Evolutionary conservation across 2,329 filamentous ascomycete genomes (phyloP).

Genomic region (Orbilia javanica): DNA sequence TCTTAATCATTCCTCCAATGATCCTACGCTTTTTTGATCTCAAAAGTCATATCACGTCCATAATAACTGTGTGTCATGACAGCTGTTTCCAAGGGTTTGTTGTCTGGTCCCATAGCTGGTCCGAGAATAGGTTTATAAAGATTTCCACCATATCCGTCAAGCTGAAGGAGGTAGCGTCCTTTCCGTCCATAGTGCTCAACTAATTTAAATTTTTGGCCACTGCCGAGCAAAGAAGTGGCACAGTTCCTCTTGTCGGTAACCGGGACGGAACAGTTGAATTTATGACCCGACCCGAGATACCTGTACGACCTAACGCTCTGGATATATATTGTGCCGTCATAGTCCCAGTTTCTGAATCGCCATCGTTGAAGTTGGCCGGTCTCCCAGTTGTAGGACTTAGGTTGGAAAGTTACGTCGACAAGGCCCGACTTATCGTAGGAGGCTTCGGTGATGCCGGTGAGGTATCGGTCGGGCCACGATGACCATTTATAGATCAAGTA

Average conservation of each 20-base stretch:
- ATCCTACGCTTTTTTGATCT: not conserved
- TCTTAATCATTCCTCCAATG: not conserved
- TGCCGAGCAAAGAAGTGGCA: not conserved
- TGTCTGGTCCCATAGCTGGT: not conserved
- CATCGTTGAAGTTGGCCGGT: not conserved
- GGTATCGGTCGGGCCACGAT: not conserved
- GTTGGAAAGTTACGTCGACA: not conserved
- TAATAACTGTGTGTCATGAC: not conserved
- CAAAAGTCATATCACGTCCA: not conserved
- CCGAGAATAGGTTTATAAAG: not conserved
- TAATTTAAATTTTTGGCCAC: not conserved
- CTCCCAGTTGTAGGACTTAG: not conserved
- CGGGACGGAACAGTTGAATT: not conserved
- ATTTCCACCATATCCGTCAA: not conserved
- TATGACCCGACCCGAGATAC: not conserved
- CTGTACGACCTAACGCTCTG: not conserved
- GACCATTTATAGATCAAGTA: not conserved
- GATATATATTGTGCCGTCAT: not conserved
- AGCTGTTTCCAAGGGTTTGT: not conserved
- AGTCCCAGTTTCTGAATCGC: not conserved
- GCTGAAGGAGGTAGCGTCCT: not conserved
- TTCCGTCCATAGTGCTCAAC: not conserved
- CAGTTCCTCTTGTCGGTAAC: not conserved
- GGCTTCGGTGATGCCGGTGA: not conserved
- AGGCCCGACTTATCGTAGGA: not conserved